These are phyloP conservation scores for Cryptococcus amylolentus DNA, from an alignment of 1,284 basidiomycete species.

Conservation along the genomic window DNA sequence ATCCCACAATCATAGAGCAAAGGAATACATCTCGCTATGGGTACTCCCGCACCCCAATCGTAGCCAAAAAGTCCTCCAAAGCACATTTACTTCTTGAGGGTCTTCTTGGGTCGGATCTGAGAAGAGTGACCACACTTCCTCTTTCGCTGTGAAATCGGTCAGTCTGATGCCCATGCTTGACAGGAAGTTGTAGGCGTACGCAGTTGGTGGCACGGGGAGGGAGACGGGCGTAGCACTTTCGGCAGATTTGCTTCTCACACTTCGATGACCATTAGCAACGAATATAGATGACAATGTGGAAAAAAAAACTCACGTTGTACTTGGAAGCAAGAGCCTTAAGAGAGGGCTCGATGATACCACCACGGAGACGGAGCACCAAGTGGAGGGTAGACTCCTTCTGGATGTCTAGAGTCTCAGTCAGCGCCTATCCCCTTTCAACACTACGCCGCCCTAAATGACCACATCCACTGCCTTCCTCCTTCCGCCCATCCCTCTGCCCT, in stretches of 20 bases:
- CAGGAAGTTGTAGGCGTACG: conserved; percentile 63
- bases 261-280: conserved; percentile 7
- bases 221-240: conserved; percentile 99
- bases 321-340: conserved; percentile 93
- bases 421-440: background rate
- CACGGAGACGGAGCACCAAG: conserved; percentile 94
- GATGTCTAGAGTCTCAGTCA: conserved; percentile 58
- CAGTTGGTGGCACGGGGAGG: conserved; percentile 99
- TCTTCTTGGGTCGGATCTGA: conserved; percentile 85
- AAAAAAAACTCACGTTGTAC: conserved; percentile 63
- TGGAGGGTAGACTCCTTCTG: conserved; percentile 99
- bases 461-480: background rate
- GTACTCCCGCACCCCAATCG: conserved; percentile 4
- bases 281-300: background rate
- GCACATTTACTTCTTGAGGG: conserved; percentile 71
- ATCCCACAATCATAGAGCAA: conserved; percentile 5
- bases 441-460: background rate
- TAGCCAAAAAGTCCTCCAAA: conserved; percentile 1
- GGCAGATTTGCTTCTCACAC: conserved; percentile 97
- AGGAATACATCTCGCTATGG: conserved; percentile 14
- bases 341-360: conserved; percentile 98
- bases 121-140: conserved; percentile 80
- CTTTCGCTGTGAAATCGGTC: conserved; percentile 39
- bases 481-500: background rate
- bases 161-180: conserved; percentile 3